Percentiles rank a stretch among this genome's conserved stretches.
Evolutionary conservation across 306 rosid species (phyloP).

Genomic region (Astragalus membranaceus): DNA sequence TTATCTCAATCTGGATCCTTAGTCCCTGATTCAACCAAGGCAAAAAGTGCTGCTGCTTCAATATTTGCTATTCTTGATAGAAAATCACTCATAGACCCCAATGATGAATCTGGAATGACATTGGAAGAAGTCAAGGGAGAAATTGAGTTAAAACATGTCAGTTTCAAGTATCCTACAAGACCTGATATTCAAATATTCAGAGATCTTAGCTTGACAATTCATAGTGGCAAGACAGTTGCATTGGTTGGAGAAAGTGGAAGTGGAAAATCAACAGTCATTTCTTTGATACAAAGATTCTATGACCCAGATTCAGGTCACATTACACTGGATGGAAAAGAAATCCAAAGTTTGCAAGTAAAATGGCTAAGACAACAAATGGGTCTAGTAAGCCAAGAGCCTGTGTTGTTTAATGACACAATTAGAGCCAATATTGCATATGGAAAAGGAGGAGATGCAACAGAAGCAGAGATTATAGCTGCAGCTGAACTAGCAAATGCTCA

Average conservation of each 20-base stretch:
- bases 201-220: conserved; percentile 57
- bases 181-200: conserved; percentile 49
- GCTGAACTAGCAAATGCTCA: conserved; percentile 61
- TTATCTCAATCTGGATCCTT: conserved; percentile 50
- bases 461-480: conserved; percentile 56
- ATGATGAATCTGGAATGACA: conserved; percentile 43
- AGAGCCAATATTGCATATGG: conserved; percentile 62
- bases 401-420: conserved; percentile 51
- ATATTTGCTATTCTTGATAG: conserved; percentile 62
- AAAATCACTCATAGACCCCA: conserved; percentile 50
- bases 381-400: conserved; percentile 63
- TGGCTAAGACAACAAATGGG: conserved; percentile 73
- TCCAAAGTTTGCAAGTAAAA: conserved; percentile 41
- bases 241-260: conserved; percentile 75
- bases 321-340: conserved; percentile 46
- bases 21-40: conserved; percentile 45
- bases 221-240: conserved; percentile 66
- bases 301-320: conserved; percentile 62
- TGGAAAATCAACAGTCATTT: conserved; percentile 59
- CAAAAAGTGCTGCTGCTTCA: conserved; percentile 57
- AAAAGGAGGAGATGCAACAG: conserved; percentile 52
- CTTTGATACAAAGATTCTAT: conserved; percentile 56
- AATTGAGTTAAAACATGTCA: conserved; percentile 47
- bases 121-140: conserved; percentile 53
- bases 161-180: conserved; percentile 69